Evolutionary conservation across 352 stramenopile species (phyloP).

Genomic region (Elongisporangium prolatum): DNA sequence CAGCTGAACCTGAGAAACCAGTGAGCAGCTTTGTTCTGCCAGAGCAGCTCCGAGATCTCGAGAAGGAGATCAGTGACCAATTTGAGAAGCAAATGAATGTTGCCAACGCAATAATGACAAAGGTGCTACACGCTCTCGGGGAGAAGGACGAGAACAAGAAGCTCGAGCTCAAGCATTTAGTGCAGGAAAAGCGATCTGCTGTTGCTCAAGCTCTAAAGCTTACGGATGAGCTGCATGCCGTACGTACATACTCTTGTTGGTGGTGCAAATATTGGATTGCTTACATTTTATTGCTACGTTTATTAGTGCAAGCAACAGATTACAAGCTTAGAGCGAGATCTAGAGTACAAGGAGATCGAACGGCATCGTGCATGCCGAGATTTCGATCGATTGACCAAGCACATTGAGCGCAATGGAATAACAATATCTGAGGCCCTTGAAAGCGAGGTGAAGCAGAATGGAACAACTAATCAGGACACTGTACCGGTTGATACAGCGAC

Average conservation of each 20-base stretch:
- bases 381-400: constrained; percentile 62
- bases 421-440: constrained; percentile 6
- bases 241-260: constrained; percentile 24
- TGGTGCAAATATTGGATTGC: constrained; percentile 1
- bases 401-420: constrained; percentile 32
- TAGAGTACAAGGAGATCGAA: constrained; percentile 75
- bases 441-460: constrained; percentile 15
- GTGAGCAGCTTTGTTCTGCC: constrained; percentile 20
- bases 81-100: constrained; percentile 25
- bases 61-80: constrained; percentile 34
- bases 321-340: constrained; percentile 48
- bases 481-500: constrained; percentile 4
- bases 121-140: constrained; percentile 26
- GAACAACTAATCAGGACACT: constrained; percentile 3
- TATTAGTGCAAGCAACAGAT: constrained; percentile 52
- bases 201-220: constrained; percentile 34
- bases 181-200: constrained; percentile 51
- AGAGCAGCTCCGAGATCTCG: constrained; percentile 36
- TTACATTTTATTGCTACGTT: constrained; percentile 3
- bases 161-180: constrained; percentile 51
- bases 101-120: constrained; percentile 27
- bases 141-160: constrained; percentile 14
- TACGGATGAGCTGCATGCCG: constrained; percentile 49
- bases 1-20: constrained; percentile 17
- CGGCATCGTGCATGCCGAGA: constrained; percentile 72